These are phyloP conservation scores for Spergularia azorica DNA, from an alignment of 179 eudicot species.

Conservation along the genomic window DNA sequence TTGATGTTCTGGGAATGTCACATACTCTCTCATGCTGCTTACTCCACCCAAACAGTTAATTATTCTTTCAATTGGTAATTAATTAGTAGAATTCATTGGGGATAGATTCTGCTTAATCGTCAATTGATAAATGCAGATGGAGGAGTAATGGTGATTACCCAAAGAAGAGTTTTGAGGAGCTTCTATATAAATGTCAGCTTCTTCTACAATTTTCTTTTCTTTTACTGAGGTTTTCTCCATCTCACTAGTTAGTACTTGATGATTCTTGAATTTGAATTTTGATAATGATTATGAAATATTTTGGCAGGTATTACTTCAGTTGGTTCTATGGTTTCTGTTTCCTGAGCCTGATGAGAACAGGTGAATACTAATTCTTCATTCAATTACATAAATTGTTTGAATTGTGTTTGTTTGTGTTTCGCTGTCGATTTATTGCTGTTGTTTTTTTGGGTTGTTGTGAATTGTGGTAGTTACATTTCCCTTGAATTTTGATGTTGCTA, in stretches of 20 bases:
- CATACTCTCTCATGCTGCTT: conserved; percentile 79
- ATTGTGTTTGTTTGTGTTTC: too few species aligned
- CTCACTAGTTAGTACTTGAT: neutral
- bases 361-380: conserved; percentile 30
- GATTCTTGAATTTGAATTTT: neutral
- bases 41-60: conserved; percentile 55
- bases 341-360: conserved; percentile 87
- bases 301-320: conserved; percentile 66
- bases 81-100: neutral
- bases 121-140: conserved; percentile 51
- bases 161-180: conserved; percentile 75
- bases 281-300: neutral
- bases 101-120: neutral
- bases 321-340: conserved; percentile 57
- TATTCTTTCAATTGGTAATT: conserved; percentile 1
- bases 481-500: too few species aligned
- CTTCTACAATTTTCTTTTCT: neutral
- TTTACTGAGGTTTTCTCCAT: neutral
- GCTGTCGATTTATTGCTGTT: too few species aligned
- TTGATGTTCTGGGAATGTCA: conserved; percentile 69
- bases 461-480: too few species aligned
- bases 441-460: too few species aligned
- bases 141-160: conserved; percentile 69
- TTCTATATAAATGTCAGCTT: conserved; percentile 49
- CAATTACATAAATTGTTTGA: conserved; percentile 4